Base-by-base conservation (phyloP, 345 rosid species). In the Citrus mangshanensis region DNA sequence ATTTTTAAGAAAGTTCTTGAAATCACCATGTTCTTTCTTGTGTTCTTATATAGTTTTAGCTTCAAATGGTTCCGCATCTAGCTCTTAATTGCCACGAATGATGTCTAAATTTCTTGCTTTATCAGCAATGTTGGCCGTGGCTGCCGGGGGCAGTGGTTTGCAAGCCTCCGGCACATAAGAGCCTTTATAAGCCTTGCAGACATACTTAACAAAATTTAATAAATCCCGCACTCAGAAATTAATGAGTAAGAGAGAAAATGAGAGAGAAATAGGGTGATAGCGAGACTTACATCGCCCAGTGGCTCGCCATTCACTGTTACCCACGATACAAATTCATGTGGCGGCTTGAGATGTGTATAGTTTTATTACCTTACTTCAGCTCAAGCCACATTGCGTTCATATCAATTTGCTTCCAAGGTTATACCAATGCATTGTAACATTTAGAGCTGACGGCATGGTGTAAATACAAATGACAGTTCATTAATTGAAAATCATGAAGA, bases 301-400 rank as follows among this genome's bases (percentile, higher is more conserved):
- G 88, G 80, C 16, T 75, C 78, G 30, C 78, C 66, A 79, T 88
- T 77, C 9, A 88, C 87, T 3, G 81, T 81, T 51, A 86, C 82
- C 88, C 85, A 82, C 22, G 89, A 87, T 4, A 88, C 91, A 73
- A 78, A 85, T 73, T 80, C 81, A 51, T 80, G 87, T 0, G 82
- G 77, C 5, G 89, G 91, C 62, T 74, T 77, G 30, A 38, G 42
- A 38, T 38, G 42, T 38, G 42, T 38, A 8, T 38, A 7, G 42
- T 38, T 38, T 86, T 86, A 6, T 40, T 79, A 4, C 81, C 87
- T 14, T 82, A 73, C 66, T 64, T 24, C 25, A 74, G 70, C 68
- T 80, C 81, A 10, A 86, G 82, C 89, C 85, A 86, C 64, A 1
- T 10, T 16, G 56, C 22, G 1, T 4, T 4, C 21, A 25, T 61